Conservation (phyloP, 345 rosid species). For the Gossypium bickii region DNA sequence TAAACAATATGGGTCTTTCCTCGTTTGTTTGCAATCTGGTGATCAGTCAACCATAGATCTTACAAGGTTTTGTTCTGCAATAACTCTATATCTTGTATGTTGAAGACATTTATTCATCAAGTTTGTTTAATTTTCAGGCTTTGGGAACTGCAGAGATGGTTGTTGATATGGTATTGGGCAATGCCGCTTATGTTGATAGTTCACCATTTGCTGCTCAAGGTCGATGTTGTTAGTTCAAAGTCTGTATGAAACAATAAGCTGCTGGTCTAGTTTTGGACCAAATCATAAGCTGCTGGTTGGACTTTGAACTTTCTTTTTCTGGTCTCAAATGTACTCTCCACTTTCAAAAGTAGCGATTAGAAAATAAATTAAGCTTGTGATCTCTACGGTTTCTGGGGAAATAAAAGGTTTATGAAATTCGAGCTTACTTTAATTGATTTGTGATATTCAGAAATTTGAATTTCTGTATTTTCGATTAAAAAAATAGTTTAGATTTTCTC, state of each 20-base stretch:
- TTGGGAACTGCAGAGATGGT: constrained; percentile 89
- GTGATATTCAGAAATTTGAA: background rate
- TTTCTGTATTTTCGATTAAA: too few species aligned
- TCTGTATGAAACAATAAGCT: constrained; percentile 5
- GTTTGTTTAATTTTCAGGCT: constrained; percentile 51
- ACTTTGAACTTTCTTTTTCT: background rate
- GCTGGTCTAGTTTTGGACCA: background rate
- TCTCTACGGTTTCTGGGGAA: background rate
- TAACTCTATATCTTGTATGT: background rate
- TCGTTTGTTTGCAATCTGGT: background rate
- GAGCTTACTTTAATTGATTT: too few species aligned
- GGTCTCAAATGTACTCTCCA: background rate
- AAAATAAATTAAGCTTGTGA: background rate
- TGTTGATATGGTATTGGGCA: constrained; percentile 65
- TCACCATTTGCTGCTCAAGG: constrained; percentile 50
- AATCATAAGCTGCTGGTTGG: background rate
- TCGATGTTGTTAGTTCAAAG: constrained; percentile 30
- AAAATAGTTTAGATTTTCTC: too few species aligned
- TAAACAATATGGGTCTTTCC: background rate
- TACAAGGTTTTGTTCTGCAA: background rate
- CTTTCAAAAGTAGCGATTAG: background rate
- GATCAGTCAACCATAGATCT: background rate
- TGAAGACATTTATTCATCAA: background rate
- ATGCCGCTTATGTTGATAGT: constrained; percentile 40
- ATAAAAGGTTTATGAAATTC: background rate